Conservation (phyloP, 2,329 filamentous ascomycete genomes). For the Trichoderma atroviride region DNA sequence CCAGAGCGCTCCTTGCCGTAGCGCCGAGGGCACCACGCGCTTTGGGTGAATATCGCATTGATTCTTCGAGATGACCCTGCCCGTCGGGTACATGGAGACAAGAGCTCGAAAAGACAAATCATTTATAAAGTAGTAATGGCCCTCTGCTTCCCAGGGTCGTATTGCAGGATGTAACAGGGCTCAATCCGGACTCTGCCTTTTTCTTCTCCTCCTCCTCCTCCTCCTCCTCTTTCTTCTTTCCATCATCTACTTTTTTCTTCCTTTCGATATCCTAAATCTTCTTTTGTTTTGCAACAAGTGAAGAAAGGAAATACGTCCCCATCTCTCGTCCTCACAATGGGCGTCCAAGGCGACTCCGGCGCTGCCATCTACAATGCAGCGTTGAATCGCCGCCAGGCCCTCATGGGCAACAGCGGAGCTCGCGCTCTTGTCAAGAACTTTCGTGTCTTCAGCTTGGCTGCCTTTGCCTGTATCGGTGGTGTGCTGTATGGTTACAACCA, state of each 20-base stretch:
- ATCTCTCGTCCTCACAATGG: slow-evolving; percentile 27
- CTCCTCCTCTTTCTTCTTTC: neutral
- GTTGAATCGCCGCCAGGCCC: slow-evolving; percentile 52
- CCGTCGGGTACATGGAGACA: slow-evolving; percentile 21
- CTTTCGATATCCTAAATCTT: neutral
- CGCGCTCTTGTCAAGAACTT: slow-evolving; percentile 60
- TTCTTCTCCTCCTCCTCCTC: neutral
- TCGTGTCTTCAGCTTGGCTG: slow-evolving; percentile 61
- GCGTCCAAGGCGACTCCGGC: slow-evolving; percentile 22
- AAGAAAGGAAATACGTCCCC: neutral
- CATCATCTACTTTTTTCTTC: neutral
- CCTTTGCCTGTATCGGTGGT: slow-evolving; percentile 65
- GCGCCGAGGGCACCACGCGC: neutral
- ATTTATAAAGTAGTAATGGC: slow-evolving; percentile 24
- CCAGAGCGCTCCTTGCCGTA: slow-evolving; percentile 19
- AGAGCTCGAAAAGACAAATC: slow-evolving; percentile 5
- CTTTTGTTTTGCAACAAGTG: neutral
- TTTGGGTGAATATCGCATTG: slow-evolving; percentile 13
- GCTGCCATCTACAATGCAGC: slow-evolving; percentile 52
- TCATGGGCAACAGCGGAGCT: slow-evolving; percentile 57
- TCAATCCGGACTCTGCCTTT: slow-evolving; percentile 4
- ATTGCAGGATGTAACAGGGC: slow-evolving; percentile 23
- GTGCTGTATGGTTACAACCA: slow-evolving; percentile 73
- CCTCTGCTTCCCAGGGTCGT: slow-evolving; percentile 17
- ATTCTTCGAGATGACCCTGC: slow-evolving; percentile 1